These are phyloP conservation scores for Spathaspora passalidarum DNA, from an alignment of 805 yeast genomes.

Conservation along the genomic window DNA sequence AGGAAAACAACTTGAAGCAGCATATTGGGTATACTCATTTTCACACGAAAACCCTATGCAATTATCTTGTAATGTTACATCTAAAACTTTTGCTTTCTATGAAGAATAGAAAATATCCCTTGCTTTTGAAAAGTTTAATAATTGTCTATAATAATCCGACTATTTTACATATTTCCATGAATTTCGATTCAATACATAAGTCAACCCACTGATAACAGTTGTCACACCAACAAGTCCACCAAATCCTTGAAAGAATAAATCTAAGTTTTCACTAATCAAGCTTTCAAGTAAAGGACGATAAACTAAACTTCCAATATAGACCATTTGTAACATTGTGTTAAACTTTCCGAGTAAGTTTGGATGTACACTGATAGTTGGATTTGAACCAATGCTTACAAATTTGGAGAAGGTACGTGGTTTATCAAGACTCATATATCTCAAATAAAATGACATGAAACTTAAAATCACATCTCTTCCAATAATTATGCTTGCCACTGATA, in stretches of 20 bases:
- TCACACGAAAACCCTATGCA: not conserved
- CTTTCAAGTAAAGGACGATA: slow-evolving; percentile 30
- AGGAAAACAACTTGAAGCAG: not conserved
- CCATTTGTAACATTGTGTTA: slow-evolving; percentile 92
- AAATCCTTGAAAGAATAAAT: slow-evolving; percentile 19
- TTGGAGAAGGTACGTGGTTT: slow-evolving; percentile 69
- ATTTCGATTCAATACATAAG: slow-evolving; percentile 66
- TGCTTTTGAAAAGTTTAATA: slow-evolving; percentile 7
- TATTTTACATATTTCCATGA: slow-evolving; percentile 57
- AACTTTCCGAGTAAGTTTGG: slow-evolving; percentile 85
- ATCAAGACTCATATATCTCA: slow-evolving; percentile 72
- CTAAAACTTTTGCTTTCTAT: slow-evolving; percentile 2
- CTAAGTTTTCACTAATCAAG: slow-evolving; percentile 10
- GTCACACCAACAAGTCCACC: slow-evolving; percentile 45
- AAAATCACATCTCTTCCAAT: slow-evolving; percentile 81
- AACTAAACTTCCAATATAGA: slow-evolving; percentile 61
- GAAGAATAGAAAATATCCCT: not conserved
- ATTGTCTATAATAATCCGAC: slow-evolving; percentile 7
- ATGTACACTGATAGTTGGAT: slow-evolving; percentile 80
- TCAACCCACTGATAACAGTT: slow-evolving; percentile 73
- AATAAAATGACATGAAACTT: slow-evolving; percentile 66
- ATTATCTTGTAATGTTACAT: slow-evolving; percentile 2
- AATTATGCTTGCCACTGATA: slow-evolving; percentile 58
- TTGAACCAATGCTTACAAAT: slow-evolving; percentile 69
- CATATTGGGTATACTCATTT: slow-evolving; percentile 2